Evolutionary conservation across 2,329 filamentous ascomycete species (phyloP).

Genomic region (Ceratocystis alfenasii): DNA sequence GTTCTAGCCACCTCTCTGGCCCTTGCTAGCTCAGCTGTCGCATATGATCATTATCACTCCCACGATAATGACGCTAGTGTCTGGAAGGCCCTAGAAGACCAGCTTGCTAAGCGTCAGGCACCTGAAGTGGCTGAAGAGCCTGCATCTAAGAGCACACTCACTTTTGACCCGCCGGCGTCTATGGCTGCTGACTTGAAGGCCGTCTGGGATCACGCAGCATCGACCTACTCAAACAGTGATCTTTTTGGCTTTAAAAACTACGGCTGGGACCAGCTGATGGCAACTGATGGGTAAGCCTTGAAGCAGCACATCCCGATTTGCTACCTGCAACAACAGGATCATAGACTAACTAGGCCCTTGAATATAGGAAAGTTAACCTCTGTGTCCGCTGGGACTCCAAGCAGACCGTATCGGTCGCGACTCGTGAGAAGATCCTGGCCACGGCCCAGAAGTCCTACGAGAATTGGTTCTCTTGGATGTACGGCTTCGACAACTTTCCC

Average conservation of each 20-base stretch:
- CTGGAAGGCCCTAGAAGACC: conserved; percentile 1
- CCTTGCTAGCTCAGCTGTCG: not conserved
- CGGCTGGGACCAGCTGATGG: conserved; percentile 30
- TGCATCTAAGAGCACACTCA: conserved; percentile 25
- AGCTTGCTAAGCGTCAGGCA: not conserved
- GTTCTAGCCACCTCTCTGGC: not conserved
- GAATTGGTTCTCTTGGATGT: conserved; percentile 34
- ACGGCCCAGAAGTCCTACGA: conserved; percentile 31
- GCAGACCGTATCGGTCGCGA: conserved; percentile 30
- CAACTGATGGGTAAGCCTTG: conserved; percentile 26
- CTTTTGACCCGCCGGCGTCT: conserved; percentile 28
- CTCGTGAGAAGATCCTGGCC: conserved; percentile 31
- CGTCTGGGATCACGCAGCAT: conserved; percentile 28
- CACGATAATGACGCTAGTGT: not conserved
- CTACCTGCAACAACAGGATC: not conserved
- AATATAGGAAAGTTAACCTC: conserved; percentile 28
- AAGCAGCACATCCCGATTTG: no score
- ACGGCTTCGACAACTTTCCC: conserved; percentile 36
- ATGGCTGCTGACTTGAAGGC: conserved; percentile 26
- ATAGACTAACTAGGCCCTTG: not conserved
- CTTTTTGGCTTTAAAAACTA: conserved; percentile 28
- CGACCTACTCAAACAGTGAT: conserved; percentile 26
- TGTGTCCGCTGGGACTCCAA: conserved; percentile 37
- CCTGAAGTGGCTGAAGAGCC: not conserved
- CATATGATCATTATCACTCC: not conserved